These are phyloP conservation scores for Grosmannia clavigera DNA, from an alignment of 2,329 filamentous ascomycete genomes.

Conservation along the genomic window DNA sequence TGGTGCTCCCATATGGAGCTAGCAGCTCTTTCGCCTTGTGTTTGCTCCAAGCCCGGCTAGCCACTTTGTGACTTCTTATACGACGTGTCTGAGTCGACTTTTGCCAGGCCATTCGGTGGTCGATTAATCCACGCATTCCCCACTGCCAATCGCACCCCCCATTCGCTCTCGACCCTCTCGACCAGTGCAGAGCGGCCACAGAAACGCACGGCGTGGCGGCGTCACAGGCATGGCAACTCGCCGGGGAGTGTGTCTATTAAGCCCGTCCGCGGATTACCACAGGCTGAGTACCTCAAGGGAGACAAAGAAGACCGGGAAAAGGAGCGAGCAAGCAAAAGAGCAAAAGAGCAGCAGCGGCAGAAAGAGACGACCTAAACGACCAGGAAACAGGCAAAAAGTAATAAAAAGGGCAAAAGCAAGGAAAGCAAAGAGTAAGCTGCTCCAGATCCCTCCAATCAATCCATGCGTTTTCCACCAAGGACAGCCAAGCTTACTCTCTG, in stretches of 20 bases:
- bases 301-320: not conserved
- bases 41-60: not conserved
- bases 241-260: slow-evolving; percentile 1
- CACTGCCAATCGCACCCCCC: not conserved
- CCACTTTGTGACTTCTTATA: not conserved
- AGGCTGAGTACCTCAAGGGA: not conserved
- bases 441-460: not conserved
- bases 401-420: not conserved
- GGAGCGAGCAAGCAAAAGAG: not conserved
- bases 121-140: not conserved
- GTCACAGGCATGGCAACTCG: not conserved
- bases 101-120: not conserved
- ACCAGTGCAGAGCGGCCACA: not conserved
- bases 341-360: not conserved
- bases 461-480: not conserved
- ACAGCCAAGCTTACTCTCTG: not conserved
- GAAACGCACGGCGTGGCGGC: not conserved
- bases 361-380: not conserved
- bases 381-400: not conserved
- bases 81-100: not conserved
- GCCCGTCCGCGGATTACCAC: not conserved
- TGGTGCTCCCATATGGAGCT: not conserved
- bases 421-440: not conserved
- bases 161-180: not conserved
- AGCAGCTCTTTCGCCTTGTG: not conserved